Evolutionary conservation across 176 grass and related monocot species (phyloP).

Genomic region (Stipa capillata): DNA sequence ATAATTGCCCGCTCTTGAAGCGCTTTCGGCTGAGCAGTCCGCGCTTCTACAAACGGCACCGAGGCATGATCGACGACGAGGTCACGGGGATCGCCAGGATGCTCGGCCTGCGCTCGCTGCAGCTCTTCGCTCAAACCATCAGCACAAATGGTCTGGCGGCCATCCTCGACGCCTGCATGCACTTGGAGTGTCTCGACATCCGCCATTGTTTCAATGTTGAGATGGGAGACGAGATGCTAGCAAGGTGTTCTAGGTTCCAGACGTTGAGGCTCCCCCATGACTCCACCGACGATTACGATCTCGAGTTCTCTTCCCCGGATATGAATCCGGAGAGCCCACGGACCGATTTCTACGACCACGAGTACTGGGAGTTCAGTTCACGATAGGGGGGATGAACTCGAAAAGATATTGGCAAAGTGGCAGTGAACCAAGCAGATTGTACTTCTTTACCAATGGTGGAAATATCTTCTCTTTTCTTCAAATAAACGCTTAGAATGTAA

Average conservation of each 20-base stretch:
- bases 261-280: background rate
- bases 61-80: background rate
- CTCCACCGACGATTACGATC: background rate
- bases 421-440: too few species aligned
- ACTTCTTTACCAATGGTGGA: too few species aligned
- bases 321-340: too few species aligned
- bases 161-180: background rate
- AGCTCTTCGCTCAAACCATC: slow-evolving; percentile 3
- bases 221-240: background rate
- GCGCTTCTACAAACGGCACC: background rate
- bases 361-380: too few species aligned
- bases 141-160: background rate
- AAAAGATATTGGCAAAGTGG: too few species aligned
- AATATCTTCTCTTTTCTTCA: too few species aligned
- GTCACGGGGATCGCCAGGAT: background rate
- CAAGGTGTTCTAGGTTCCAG: background rate
- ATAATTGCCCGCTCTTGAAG: background rate
- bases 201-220: background rate
- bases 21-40: background rate
- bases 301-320: background rate
- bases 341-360: too few species aligned
- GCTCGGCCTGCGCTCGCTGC: background rate
- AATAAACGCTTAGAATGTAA: too few species aligned
- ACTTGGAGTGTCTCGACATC: background rate
- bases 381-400: too few species aligned